phyloP scores from a whole-genome alignment of 192 early-diverging fungal genomes.

The Coemansia sp. region DNA sequence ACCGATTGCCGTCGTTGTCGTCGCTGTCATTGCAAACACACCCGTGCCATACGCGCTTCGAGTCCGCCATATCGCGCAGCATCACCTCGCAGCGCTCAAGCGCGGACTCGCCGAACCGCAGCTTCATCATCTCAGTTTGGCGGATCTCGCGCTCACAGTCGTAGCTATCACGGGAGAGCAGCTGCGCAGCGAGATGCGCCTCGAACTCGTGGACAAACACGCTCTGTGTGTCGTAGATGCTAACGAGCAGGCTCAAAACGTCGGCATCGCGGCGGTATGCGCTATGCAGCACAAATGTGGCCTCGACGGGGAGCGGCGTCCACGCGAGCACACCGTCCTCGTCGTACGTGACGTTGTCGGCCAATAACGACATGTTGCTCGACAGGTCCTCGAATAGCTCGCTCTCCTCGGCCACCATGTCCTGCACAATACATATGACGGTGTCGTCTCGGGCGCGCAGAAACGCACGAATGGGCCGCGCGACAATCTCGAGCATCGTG shows the following conservation, averaged over 20 bases:
- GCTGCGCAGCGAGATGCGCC: conserved; percentile 50
- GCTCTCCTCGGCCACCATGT: conserved; percentile 64
- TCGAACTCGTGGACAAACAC: conserved; percentile 74
- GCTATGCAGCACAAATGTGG: conserved; percentile 30
- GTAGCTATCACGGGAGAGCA: conserved; percentile 55
- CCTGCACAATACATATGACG: conserved; percentile 62
- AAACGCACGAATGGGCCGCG: conserved; percentile 59
- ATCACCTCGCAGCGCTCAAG: conserved; percentile 75
- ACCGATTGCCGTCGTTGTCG: no score
- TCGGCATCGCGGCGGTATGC: conserved; percentile 52
- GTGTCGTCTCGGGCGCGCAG: conserved; percentile 64
- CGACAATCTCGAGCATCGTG: conserved; percentile 63
- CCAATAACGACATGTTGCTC: not conserved
- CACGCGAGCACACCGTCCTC: conserved; percentile 56
- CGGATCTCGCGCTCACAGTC: conserved; percentile 58
- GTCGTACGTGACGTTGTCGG: conserved; percentile 52
- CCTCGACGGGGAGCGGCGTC: conserved; percentile 64
- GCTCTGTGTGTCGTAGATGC: conserved; percentile 68
- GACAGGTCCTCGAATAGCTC: conserved; percentile 55
- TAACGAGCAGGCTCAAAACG: conserved; percentile 65
- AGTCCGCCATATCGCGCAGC: conserved; percentile 77
- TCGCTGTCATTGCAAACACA: no score
- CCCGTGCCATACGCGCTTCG: conserved; percentile 61
- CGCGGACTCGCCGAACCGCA: conserved; percentile 63
- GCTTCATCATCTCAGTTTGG: conserved; percentile 73